Evolutionary conservation across 345 rosid genomes (phyloP).

Genomic region (Lepidium aucheri): DNA sequence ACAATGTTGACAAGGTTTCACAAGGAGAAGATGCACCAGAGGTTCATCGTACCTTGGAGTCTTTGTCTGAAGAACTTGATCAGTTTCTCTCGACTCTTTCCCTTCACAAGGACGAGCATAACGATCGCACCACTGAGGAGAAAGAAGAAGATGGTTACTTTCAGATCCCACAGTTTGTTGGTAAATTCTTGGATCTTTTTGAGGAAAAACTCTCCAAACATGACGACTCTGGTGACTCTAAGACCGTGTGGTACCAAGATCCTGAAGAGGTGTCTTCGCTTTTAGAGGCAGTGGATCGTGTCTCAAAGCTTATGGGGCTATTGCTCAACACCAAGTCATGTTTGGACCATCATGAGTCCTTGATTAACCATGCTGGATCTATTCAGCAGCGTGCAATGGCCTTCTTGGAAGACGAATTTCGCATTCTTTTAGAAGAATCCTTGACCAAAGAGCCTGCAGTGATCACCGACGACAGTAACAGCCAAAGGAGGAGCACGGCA

Average conservation of each 20-base stretch:
- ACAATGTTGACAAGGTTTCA: constrained; percentile 18
- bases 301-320: constrained; percentile 41
- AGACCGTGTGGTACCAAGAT: constrained; percentile 27
- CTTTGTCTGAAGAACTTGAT: constrained; percentile 47
- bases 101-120: constrained; percentile 9
- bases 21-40: constrained; percentile 28
- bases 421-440: constrained; percentile 39
- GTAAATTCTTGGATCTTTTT: constrained; percentile 55
- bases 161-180: constrained; percentile 43
- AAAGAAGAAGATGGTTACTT: constrained; percentile 1
- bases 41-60: constrained; percentile 35
- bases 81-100: constrained; percentile 29
- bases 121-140: background rate
- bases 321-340: constrained; percentile 33
- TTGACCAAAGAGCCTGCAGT: constrained; percentile 8
- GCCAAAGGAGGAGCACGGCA: constrained; percentile 21
- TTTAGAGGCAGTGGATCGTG: constrained; percentile 40
- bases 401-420: constrained; percentile 68
- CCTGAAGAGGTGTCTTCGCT: constrained; percentile 39
- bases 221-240: constrained; percentile 41
- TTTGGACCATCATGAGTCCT: constrained; percentile 25
- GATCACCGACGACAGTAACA: constrained; percentile 6
- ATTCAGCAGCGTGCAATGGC: constrained; percentile 71
- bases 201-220: constrained; percentile 35
- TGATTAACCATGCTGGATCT: constrained; percentile 46